phyloP scores from a whole-genome alignment of 345 rosid species.

The Rhodamnia rubescens region DNA sequence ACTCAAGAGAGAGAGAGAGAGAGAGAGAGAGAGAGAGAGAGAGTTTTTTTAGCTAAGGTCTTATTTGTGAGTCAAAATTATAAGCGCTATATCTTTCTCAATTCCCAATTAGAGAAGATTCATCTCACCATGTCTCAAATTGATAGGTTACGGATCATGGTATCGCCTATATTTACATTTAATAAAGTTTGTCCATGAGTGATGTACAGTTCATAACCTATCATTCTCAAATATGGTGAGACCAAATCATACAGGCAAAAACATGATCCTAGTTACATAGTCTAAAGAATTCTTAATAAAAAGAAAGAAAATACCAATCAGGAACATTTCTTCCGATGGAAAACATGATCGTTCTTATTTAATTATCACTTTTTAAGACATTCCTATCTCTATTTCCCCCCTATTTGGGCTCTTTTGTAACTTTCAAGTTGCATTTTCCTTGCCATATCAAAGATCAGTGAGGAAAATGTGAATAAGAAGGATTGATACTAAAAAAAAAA shows the following conservation, averaged over 20 bases:
- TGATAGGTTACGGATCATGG: neutral
- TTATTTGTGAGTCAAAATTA: neutral
- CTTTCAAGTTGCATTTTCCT: neutral
- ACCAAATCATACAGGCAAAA: neutral
- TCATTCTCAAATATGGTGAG: neutral
- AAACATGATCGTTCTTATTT: neutral
- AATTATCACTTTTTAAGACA: neutral
- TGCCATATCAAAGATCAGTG: neutral
- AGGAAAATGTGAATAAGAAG: neutral
- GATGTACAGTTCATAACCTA: neutral
- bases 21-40: too few species aligned
- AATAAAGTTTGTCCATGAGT: neutral
- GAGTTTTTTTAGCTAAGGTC: neutral
- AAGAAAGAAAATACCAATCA: neutral
- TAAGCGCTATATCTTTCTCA: neutral
- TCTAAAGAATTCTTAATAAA: neutral
- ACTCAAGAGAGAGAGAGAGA: too few species aligned
- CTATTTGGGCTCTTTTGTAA: neutral
- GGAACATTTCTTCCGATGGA: neutral
- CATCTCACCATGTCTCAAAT: neutral
- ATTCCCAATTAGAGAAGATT: neutral
- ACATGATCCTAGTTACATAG: neutral
- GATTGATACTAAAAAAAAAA: neutral
- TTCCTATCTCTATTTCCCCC: neutral
- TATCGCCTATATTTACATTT: neutral